Percentiles rank a stretch among this genome's conserved stretches.
Conservation (phyloP, 2,329 filamentous ascomycete species). For the Fusarium duplospermum region DNA sequence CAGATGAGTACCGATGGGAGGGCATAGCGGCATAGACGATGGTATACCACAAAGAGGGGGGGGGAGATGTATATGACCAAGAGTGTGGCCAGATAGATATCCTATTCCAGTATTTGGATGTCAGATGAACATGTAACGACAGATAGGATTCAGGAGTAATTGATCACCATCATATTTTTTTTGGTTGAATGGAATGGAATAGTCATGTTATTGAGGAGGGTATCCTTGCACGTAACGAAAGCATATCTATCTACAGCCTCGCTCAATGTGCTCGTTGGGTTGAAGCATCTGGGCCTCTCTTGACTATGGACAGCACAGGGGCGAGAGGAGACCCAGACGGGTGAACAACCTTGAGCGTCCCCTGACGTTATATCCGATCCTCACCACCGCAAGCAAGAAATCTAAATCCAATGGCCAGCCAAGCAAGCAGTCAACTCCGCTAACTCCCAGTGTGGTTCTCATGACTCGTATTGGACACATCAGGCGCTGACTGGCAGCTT, state of each 20-base stretch:
- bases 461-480: constrained; percentile 39
- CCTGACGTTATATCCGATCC: constrained; percentile 8
- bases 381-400: constrained; percentile 16
- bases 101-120: not conserved
- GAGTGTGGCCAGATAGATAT: not conserved
- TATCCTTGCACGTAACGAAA: constrained; percentile 41
- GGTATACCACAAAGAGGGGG: not conserved
- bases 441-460: constrained; percentile 44
- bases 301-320: constrained; percentile 3
- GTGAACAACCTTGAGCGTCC: not conserved
- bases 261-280: constrained; percentile 12
- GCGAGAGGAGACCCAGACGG: not conserved
- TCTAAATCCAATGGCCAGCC: constrained; percentile 43
- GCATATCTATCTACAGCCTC: constrained; percentile 35
- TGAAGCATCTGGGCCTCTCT: not conserved
- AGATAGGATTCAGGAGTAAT: not conserved
- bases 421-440: constrained; percentile 43
- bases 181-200: constrained; percentile 9
- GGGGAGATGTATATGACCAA: not conserved
- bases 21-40: constrained; percentile 21
- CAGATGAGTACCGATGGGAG: constrained; percentile 69
- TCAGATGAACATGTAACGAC: not conserved
- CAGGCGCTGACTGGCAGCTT: constrained; percentile 15
- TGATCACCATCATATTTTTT: not conserved
- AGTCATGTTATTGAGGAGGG: constrained; percentile 45